Evolutionary conservation across 306 rosid species (phyloP).

Genomic region (Mucuna pruriens): DNA sequence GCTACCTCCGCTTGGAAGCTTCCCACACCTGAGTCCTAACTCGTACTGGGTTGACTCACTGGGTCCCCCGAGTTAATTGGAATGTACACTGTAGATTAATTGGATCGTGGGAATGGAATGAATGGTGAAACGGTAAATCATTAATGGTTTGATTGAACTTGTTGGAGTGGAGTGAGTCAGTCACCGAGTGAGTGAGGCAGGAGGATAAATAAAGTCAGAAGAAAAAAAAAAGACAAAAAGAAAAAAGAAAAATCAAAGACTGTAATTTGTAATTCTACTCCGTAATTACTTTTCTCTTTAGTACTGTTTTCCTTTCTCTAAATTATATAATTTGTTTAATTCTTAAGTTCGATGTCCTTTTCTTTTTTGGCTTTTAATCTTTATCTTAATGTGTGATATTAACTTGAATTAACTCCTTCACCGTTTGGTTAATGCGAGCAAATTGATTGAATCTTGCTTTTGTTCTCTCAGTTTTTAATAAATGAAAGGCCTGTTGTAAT

Average conservation of each 20-base stretch:
- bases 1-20: constrained; percentile 89
- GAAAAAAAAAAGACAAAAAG: neutral
- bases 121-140: neutral
- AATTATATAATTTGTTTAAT: constrained; percentile 44
- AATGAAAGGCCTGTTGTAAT: neutral
- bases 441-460: neutral
- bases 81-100: constrained; percentile 29
- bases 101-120: neutral
- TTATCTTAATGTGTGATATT: neutral
- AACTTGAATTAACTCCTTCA: constrained; percentile 16
- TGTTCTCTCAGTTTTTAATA: neutral
- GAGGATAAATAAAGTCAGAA: constrained; percentile 32
- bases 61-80: neutral
- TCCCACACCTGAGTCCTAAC: constrained; percentile 37
- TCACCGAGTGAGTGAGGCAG: constrained; percentile 32
- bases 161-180: constrained; percentile 33
- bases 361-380: neutral
- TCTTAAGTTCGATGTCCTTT: constrained; percentile 26
- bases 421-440: constrained; percentile 22
- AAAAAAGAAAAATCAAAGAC: constrained; percentile 11
- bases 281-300: constrained; percentile 27
- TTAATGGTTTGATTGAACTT: constrained; percentile 28
- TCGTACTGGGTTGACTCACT: constrained; percentile 50
- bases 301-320: neutral
- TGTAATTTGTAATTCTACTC: constrained; percentile 46